Conservation (phyloP, 1,284 basidiomycete species). For the Naganishia cerealis region DNA sequence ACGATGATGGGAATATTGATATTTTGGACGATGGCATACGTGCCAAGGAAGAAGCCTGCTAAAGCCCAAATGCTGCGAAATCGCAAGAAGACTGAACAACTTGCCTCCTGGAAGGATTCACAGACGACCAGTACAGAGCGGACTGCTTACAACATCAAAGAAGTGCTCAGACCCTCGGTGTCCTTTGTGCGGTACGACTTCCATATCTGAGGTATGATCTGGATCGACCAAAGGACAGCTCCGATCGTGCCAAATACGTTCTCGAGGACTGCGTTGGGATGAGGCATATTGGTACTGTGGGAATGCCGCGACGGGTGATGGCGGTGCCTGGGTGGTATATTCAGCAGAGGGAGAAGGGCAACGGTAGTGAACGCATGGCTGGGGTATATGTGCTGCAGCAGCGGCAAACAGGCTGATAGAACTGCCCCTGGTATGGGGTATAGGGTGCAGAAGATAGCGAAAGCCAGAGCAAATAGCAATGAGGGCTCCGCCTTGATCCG, state of each 20-base stretch:
- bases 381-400: too few species aligned
- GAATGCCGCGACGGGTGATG: neutral
- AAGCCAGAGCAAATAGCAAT: too few species aligned
- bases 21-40: slow-evolving; percentile 67
- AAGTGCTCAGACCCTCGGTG: slow-evolving; percentile 69
- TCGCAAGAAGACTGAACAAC: slow-evolving; percentile 3
- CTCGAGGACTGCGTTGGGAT: slow-evolving; percentile 55
- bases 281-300: slow-evolving; percentile 1
- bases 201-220: slow-evolving; percentile 66
- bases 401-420: too few species aligned
- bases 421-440: too few species aligned
- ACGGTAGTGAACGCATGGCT: too few species aligned
- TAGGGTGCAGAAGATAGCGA: too few species aligned
- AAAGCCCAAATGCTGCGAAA: slow-evolving; percentile 62
- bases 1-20: slow-evolving; percentile 66
- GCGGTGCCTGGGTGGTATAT: too few species aligned
- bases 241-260: slow-evolving; percentile 66
- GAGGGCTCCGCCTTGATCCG: too few species aligned
- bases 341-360: too few species aligned
- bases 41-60: slow-evolving; percentile 65
- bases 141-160: slow-evolving; percentile 62
- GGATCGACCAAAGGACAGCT: slow-evolving; percentile 52
- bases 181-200: slow-evolving; percentile 72
- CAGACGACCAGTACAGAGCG: slow-evolving; percentile 19
- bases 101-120: neutral